These are phyloP conservation scores for Fomitopsis serialis DNA, from an alignment of 768 basidiomycete genomes.

Conservation along the genomic window DNA sequence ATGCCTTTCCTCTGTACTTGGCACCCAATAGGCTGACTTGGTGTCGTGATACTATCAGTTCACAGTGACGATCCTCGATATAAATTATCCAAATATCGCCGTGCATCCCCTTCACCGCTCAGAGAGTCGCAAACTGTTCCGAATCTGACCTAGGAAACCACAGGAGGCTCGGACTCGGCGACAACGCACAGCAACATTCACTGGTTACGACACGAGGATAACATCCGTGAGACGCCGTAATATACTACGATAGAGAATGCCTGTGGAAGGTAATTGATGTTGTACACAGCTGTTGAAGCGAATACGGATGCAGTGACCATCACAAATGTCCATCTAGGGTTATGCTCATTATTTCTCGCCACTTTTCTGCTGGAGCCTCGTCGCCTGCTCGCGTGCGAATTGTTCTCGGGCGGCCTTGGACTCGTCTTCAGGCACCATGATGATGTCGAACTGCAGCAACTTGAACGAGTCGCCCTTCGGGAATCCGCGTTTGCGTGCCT, in stretches of 20 bases:
- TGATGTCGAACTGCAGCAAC: slow-evolving; percentile 40
- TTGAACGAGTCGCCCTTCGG: slow-evolving; percentile 41
- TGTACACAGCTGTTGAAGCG: slow-evolving; percentile 60
- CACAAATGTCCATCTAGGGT: too few species aligned
- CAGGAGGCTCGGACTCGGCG: too few species aligned
- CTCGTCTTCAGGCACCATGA: slow-evolving; percentile 39
- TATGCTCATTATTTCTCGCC: neutral
- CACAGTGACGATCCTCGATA: too few species aligned
- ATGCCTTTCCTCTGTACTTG: too few species aligned
- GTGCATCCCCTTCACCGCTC: too few species aligned
- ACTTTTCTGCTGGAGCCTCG: neutral
- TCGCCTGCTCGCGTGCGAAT: slow-evolving; percentile 16
- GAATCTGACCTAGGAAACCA: too few species aligned
- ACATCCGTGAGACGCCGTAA: neutral
- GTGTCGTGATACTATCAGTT: too few species aligned
- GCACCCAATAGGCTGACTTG: too few species aligned
- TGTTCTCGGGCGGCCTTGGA: slow-evolving; percentile 24
- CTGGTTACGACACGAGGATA: too few species aligned
- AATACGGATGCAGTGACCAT: slow-evolving; percentile 22
- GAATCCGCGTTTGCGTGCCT: slow-evolving; percentile 54
- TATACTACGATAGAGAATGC: slow-evolving; percentile 35
- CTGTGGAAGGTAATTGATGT: slow-evolving; percentile 54
- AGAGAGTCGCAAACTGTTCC: too few species aligned
- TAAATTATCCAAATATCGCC: too few species aligned
- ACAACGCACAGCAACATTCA: too few species aligned